Base-by-base conservation (phyloP, 2,329 filamentous ascomycete genomes). In the Pseudogymnoascus destructans region DNA sequence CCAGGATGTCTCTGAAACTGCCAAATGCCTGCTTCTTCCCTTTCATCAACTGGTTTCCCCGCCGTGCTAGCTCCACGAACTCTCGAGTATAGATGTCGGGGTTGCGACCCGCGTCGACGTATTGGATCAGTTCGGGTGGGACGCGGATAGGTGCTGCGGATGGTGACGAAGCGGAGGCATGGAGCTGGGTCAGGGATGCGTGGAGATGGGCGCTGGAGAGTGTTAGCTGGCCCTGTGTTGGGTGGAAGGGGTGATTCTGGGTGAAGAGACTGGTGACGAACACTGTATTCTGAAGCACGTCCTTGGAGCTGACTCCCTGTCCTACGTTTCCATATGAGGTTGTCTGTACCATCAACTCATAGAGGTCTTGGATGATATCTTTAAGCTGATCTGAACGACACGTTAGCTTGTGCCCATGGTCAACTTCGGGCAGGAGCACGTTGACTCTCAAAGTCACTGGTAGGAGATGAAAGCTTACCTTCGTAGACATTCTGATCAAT, bases 51-150 rank as follows among this genome's bases (percentile, higher is more conserved):
- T 86, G 84, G 72, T 87, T 87, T 38, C 78, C 75, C 52, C 82
- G 75, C 58, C 82, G 73, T 21, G 84, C 82, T 57, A 84, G 75
- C 77, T 87, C 84, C 66, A 86, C 82, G 66, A 87, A 86, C 73
- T 87, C 84, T 66, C 84, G 77, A 58, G 84, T 87, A 74, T 87
- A 87, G 64, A 87, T 86, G 71, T 87, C 84, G 2, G 84, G 84
- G 73, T 87, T 87, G 56, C 84, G 81, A 46, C 84, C 83, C 67
- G 81, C 80, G 69, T 87, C 83, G 65, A 87, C 83, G 72, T 87
- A 87, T 66, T 81, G 75, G 61, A 86, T 75, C 10, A 86, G 76
- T 66, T 85, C 82, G 57, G 77, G 78, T 2, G 82, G 82, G 19
- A 85, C 75, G 30, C 69, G 70, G 3, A 80, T 79, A 38, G 75